A percentile compares a stretch with the other conserved stretches of the same genome.
Conservation (phyloP, 1,284 basidiomycete genomes). For the Pseudozyma flocculosa region DNA sequence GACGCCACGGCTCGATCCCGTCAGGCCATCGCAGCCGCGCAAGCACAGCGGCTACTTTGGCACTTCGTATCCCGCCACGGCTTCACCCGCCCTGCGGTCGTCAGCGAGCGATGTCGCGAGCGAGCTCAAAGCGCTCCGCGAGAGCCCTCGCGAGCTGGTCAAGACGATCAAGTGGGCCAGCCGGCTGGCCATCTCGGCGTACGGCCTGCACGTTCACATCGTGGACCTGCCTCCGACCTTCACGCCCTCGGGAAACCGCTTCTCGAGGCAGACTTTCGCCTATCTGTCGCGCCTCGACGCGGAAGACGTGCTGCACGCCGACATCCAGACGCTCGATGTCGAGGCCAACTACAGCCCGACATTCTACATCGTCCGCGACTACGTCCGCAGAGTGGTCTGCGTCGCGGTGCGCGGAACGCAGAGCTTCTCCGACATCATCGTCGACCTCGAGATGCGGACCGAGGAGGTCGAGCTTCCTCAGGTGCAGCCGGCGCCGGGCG, state of each 20-base stretch:
- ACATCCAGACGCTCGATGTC: conserved; percentile 53
- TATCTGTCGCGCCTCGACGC: conserved; percentile 52
- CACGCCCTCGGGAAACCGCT: conserved; percentile 52
- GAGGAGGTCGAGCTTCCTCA: conserved; percentile 49
- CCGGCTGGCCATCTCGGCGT: conserved; percentile 54
- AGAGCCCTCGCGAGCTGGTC: conserved; percentile 34
- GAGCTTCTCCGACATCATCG: conserved; percentile 55
- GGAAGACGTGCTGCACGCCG: conserved; percentile 55
- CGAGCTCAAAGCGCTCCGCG: conserved; percentile 8
- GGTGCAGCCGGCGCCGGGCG: conserved; percentile 27
- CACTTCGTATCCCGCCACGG: conserved; percentile 25
- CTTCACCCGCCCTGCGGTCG: conserved; percentile 21
- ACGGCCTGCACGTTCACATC: conserved; percentile 31
- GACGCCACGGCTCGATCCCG: conserved; percentile 32
- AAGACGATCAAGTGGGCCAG: conserved; percentile 54
- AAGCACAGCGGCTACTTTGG: conserved; percentile 33
- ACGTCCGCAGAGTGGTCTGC: conserved; percentile 49
- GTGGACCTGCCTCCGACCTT: conserved; percentile 53
- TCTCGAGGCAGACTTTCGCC: conserved; percentile 54
- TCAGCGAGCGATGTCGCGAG: conserved; percentile 4
- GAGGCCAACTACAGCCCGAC: conserved; percentile 53
- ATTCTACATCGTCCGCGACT: conserved; percentile 54
- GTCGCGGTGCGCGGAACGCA: conserved; percentile 55
- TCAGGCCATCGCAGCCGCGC: conserved; percentile 14
- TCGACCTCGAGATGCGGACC: conserved; percentile 53